Evolutionary conservation across 164 flowering plant genomes (phyloP).

Genomic region (Sedum album): DNA sequence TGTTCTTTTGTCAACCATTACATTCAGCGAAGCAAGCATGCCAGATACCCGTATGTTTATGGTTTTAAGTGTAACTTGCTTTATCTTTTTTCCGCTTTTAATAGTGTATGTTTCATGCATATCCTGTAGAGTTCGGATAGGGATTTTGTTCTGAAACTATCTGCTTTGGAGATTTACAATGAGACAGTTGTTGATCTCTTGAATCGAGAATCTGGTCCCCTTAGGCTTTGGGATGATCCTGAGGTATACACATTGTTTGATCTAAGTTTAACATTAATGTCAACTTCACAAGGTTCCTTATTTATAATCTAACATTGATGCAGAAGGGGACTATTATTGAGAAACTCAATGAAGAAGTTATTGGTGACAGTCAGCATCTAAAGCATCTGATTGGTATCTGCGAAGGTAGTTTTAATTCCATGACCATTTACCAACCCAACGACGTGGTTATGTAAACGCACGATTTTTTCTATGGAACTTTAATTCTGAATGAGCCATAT

Average conservation of each 20-base stretch:
- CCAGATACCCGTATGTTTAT: background rate
- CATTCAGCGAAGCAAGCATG: conserved; percentile 6
- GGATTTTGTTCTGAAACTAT: conserved; percentile 48
- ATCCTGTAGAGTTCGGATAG: conserved; percentile 46
- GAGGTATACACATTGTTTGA: conserved; percentile 40
- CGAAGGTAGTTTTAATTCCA: conserved; percentile 43
- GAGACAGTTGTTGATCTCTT: conserved; percentile 74
- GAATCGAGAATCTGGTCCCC: conserved; percentile 55
- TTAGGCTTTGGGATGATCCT: conserved; percentile 81
- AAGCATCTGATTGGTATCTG: conserved; percentile 52
- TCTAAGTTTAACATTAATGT: background rate
- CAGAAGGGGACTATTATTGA: conserved; percentile 84
- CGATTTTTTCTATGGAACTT: background rate
- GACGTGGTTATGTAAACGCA: background rate
- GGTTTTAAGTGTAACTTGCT: background rate
- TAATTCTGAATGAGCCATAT: background rate
- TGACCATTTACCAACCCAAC: background rate
- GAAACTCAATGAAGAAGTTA: conserved; percentile 57
- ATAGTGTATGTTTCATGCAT: background rate
- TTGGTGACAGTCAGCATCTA: conserved; percentile 48
- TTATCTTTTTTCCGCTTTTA: background rate
- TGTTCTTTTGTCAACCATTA: background rate
- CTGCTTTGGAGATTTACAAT: conserved; percentile 81
- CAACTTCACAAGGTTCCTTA: background rate
- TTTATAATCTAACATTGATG: conserved; percentile 2